Evolutionary conservation across 2,329 filamentous ascomycete genomes (phyloP), one percentile per base, ranked within the genome.

Genomic region (Fusarium zealandicum): DNA sequence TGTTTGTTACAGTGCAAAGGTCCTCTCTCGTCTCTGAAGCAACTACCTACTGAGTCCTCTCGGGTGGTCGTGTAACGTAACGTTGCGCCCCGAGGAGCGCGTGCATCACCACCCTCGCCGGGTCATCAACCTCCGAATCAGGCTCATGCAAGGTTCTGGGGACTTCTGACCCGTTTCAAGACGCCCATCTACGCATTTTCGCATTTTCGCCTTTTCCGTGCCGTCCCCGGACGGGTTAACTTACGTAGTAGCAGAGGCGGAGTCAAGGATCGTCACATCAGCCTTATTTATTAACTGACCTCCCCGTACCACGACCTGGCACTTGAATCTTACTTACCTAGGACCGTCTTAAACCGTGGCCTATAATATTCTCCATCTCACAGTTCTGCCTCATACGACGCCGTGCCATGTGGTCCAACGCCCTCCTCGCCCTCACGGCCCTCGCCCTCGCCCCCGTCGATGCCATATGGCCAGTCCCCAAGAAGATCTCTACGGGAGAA

Each of bases 381-480:
- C 31, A 31, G 12, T n/a, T 31, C 12, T 31, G 5, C 12, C 3
- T 3, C 13, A 30, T 3, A 11, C 27, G 27, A 27, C 31, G 16
- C 46, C 31, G 42, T 46, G 51, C 44, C 36, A 73, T 73, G 71
- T 67, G 69, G 51, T 62, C 61, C 51, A 67, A 60, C 49, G 61
- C 72, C 54, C 53, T 76, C 30, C 62, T 78, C 48, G 70, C 75
- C 36, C 55, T 76, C 45, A 68, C 77, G 36, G 70, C 79, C 39
- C 65, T 78, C 57, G 73, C 73, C 42, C 67, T 76, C 51, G 64
- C 72, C 11, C 76, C 76, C 10, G 80, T 72, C 49, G 62, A 75
- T n/a, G 83, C 84, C 12, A 69, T 87, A 54, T 87, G 84, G 84
- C 84, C 84, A 11, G 74, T 78, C 17, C 84, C 84, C 3, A 73